Base-by-base conservation (phyloP, 2,329 filamentous ascomycete genomes). In the Didymella lethalis region DNA sequence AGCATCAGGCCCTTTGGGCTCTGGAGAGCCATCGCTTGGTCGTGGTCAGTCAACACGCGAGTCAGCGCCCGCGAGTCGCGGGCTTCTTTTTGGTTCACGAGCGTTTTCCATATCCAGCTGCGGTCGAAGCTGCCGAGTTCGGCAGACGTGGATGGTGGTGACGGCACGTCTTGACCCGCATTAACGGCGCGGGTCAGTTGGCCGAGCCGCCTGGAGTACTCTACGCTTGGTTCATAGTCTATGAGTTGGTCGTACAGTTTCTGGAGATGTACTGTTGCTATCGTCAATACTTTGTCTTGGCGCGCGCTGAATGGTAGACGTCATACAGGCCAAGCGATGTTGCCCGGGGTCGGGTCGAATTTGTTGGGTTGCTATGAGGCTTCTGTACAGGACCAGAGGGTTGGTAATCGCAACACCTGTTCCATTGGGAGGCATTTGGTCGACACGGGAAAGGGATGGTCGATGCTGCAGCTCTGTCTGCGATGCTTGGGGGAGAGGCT, bases 1-100 rank as follows among this genome's bases (percentile, higher is more conserved):
- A 95, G 82, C 71, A 94, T 88, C 16, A 95, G 78, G 0, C 91
- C 91, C 65, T 84, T 86, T 0, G 91, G 91, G 0, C 89, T 92
- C 67, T 90, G 83, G 47, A 93, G 83, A 45, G 87, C 81, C 61
- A 92, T 83, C 11, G 91, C 91, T 20, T 86, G 85, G 72, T 93
- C 87, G 70, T 93, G 85, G 64, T 83, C 86, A 0, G 87, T 89
- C 14, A 93, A 78, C n/a, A 88, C 84, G 48, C 85, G 81, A 2
- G 88, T 90, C 58, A 95, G 76, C 4, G 90, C 88, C 23, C 90
- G 77, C 23, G 76, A 80, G 49, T 84, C 79, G 55, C 73, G 70
- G 54, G 81, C 84, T 63, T 89, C 85, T 65, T 81, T 84, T 23
- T 81, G 76, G 8, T 81, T 80, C 51, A 88, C 80, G 6, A 84